Percentiles rank a stretch among this genome's conserved stretches.
Evolutionary conservation across 2,329 filamentous ascomycete species (phyloP).

Genomic region (Microascus cirrosus): DNA sequence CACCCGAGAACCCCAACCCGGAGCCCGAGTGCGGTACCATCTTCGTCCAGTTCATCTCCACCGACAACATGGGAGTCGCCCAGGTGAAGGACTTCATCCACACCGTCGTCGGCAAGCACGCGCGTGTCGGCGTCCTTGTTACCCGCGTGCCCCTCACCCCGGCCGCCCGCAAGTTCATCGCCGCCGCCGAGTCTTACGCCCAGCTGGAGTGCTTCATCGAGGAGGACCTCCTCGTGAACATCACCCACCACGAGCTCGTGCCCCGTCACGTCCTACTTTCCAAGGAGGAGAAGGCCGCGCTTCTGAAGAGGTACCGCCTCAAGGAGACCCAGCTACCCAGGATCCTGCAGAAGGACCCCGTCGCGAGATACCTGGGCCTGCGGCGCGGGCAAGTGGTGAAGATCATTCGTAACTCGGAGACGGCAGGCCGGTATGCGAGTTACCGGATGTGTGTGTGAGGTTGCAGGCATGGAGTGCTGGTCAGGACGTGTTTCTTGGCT

Average conservation of each 20-base stretch:
- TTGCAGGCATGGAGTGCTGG: background rate
- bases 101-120: constrained; percentile 67
- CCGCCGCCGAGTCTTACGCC: constrained; percentile 61
- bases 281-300: constrained; percentile 73
- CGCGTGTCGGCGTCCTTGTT: constrained; percentile 84
- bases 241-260: constrained; percentile 94
- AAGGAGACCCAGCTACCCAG: constrained; percentile 96
- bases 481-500: background rate
- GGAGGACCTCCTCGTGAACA: constrained; percentile 93
- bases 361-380: constrained; percentile 83
- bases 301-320: constrained; percentile 82
- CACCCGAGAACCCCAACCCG: constrained; percentile 57
- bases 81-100: constrained; percentile 86
- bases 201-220: constrained; percentile 93
- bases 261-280: constrained; percentile 88
- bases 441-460: constrained; percentile 61
- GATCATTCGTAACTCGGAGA: constrained; percentile 93
- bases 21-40: constrained; percentile 71
- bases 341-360: constrained; percentile 84
- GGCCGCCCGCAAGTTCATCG: constrained; percentile 78
- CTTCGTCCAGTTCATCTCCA: constrained; percentile 84
- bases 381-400: constrained; percentile 93
- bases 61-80: constrained; percentile 74
- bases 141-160: constrained; percentile 73
- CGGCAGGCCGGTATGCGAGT: constrained; percentile 90